These are phyloP conservation scores for Yamadazyma dushanensis DNA, from an alignment of 1,139 yeast genomes.

Conservation along the genomic window DNA sequence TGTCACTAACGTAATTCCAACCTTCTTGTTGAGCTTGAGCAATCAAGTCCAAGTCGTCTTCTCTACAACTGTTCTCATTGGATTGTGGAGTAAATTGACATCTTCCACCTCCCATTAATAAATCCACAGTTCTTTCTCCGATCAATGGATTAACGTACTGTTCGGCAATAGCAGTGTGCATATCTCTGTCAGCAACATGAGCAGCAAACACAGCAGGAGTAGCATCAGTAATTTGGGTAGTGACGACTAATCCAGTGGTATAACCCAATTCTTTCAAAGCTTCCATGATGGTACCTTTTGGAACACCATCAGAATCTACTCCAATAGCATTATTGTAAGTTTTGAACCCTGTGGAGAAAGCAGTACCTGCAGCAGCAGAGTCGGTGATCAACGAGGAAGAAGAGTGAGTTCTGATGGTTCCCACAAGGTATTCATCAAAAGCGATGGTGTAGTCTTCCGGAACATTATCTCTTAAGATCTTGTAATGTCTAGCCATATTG, in stretches of 20 bases:
- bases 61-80: constrained; percentile 59
- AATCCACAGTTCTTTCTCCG: constrained; percentile 76
- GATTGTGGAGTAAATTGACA: constrained; percentile 61
- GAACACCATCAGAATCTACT: constrained; percentile 56
- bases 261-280: constrained; percentile 78
- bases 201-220: constrained; percentile 82
- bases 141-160: constrained; percentile 49
- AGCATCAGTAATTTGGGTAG: constrained; percentile 61
- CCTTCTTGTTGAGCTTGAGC: constrained; percentile 57
- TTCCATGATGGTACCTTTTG: constrained; percentile 82
- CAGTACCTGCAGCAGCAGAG: constrained; percentile 94
- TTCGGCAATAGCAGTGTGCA: constrained; percentile 74
- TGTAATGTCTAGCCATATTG: constrained; percentile 69
- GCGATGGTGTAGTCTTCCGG: constrained; percentile 49
- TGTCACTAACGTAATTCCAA: constrained; percentile 65
- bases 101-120: constrained; percentile 87
- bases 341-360: constrained; percentile 76
- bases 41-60: constrained; percentile 62
- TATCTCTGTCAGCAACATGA: constrained; percentile 63
- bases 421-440: constrained; percentile 67
- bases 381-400: constrained; percentile 74
- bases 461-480: constrained; percentile 55
- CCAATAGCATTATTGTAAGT: constrained; percentile 85
- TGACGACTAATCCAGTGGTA: constrained; percentile 80
- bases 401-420: constrained; percentile 77